Evolutionary conservation across 2,329 filamentous ascomycete species (phyloP), one percentile per base, ranked within the genome.

Genomic region (Pestalotiopsis sp.): DNA sequence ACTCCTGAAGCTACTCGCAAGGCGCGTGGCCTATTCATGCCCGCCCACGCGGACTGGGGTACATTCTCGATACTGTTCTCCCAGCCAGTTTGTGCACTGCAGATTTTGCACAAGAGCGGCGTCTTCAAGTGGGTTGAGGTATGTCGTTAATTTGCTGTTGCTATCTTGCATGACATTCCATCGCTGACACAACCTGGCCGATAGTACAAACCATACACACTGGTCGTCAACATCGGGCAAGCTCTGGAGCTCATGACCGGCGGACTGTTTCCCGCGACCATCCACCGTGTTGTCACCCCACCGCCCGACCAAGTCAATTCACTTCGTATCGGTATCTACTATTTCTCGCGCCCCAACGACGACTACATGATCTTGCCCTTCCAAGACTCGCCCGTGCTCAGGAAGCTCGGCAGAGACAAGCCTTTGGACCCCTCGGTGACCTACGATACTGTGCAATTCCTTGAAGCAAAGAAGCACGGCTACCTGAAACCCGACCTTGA

Each of bases 41-140:
- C 80, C 14, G 80, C 77, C 17, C 81, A 83, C 72, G 81, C 80
- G 2, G 81, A 83, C 68, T 82, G 81, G 71, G 81, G 80, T 7
- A 78, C 78, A 4, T 74, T 80, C 49, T 82, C 79, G 0, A 75
- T 83, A 31, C 75, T 82, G 14, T 80, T 81, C 75, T 78, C 76
- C 25, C 80, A 83, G 67, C 77, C 80, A 27, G 78, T 83, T 12
- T 76, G 79, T 0, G 81, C 79, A 0, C 72, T 83, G 4, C 80
- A 82, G 65, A 75, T 83, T 27, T 77, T 80, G 62, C 78, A 78
- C 11, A 77, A 75, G 4, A 71, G 75, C 3, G 79, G 78, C 4
- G 72, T 77, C 20, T 83, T 79, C 75, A 78, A 79, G 52, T 79
- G 79, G 67, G 81, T 82, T 38, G 56, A 59, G 27, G 56, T 59